Conservation (phyloP, 305 asterid genomes). For the Caryopteris hybrid region DNA sequence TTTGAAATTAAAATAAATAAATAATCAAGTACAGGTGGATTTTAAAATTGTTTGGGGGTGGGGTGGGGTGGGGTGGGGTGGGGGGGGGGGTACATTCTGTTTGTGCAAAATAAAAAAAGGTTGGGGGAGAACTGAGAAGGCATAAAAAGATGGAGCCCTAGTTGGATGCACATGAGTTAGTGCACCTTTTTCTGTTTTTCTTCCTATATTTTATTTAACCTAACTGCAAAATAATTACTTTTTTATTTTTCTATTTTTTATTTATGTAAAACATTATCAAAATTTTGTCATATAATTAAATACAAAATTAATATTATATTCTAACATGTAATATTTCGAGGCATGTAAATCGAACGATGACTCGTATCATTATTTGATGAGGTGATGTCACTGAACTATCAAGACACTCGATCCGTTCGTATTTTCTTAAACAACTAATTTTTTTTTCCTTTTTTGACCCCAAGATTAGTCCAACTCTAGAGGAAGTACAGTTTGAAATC, state of each 20-base stretch:
- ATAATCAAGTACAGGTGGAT: not conserved
- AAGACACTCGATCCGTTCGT: not conserved
- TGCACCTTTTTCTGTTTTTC: constrained; percentile 41
- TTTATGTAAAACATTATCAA: constrained; percentile 7
- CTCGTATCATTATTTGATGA: no score
- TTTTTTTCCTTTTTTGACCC: constrained; percentile 16
- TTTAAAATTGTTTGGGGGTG: no score
- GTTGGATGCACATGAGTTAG: constrained; percentile 59
- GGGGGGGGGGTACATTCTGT: constrained; percentile 27
- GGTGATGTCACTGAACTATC: no score
- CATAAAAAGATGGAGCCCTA: constrained; percentile 53
- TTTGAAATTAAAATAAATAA: not conserved
- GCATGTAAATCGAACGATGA: no score
- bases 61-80: no score
- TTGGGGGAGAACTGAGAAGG: constrained; percentile 6
- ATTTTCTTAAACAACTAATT: not conserved
- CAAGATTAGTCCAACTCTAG: constrained; percentile 14
- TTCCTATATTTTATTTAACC: constrained; percentile 24
- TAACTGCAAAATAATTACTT: constrained; percentile 14
- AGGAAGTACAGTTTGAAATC: constrained; percentile 22
- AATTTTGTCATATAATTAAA: not conserved
- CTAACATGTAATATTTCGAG: no score
- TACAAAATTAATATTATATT: no score
- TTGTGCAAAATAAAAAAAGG: constrained; percentile 32
- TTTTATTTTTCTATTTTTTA: not conserved